Evolutionary conservation across 2,329 filamentous ascomycete species (phyloP).

Genomic region (Pseudogymnoascus sp.): DNA sequence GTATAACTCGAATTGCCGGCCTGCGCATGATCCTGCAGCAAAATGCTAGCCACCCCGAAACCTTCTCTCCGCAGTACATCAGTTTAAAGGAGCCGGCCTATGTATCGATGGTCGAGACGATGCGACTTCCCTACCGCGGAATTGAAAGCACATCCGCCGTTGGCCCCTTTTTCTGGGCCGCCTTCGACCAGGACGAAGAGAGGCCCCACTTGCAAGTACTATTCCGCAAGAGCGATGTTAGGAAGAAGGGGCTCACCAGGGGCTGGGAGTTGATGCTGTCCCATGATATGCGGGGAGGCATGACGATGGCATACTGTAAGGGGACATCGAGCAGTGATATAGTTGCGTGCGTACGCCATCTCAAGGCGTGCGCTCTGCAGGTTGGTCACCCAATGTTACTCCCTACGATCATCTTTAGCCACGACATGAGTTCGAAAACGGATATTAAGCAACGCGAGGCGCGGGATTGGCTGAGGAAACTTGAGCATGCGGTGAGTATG

Average conservation of each 20-base stretch:
- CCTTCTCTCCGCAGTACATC: constrained; percentile 50
- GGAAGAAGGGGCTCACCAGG: constrained; percentile 56
- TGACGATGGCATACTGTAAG: constrained; percentile 57
- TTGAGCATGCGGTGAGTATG: constrained; percentile 57
- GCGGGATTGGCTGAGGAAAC: constrained; percentile 53
- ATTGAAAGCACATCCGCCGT: constrained; percentile 55
- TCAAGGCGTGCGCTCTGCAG: constrained; percentile 45
- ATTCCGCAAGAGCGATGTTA: constrained; percentile 58
- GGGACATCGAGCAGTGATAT: constrained; percentile 54
- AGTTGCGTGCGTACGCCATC: constrained; percentile 41
- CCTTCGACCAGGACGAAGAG: constrained; percentile 48
- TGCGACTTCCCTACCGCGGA: constrained; percentile 50
- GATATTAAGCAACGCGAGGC: constrained; percentile 57
- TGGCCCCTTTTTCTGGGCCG: constrained; percentile 57
- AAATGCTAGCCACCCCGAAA: constrained; percentile 48
- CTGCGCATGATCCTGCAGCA: constrained; percentile 19
- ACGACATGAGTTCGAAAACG: constrained; percentile 49
- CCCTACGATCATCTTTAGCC: constrained; percentile 51
- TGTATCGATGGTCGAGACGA: constrained; percentile 46
- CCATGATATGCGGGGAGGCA: constrained; percentile 45
- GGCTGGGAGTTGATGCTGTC: constrained; percentile 61
- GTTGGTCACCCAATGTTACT: constrained; percentile 54
- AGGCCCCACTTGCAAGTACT: constrained; percentile 55
- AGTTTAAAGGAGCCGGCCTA: constrained; percentile 46
- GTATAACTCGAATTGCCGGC: constrained; percentile 14